Percentiles rank a stretch among this genome's conserved stretches.
phyloP scores from a whole-genome alignment of 768 basidiomycete species.

The Termitomyces eurrhizus region DNA sequence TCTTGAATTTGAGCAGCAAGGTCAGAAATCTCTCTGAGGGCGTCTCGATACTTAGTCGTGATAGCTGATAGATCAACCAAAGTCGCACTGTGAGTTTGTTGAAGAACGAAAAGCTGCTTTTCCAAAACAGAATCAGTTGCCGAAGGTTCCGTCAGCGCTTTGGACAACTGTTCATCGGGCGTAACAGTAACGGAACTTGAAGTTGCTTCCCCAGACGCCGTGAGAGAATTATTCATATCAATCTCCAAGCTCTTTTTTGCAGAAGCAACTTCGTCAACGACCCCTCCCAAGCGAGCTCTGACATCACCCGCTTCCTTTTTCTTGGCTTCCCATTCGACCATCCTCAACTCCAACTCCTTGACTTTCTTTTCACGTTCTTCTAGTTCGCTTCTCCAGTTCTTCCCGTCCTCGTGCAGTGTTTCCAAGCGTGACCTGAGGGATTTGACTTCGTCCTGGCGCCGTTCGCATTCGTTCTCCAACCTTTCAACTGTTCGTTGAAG shows the following conservation, averaged over 20 bases:
- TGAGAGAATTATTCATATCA: constrained; percentile 28
- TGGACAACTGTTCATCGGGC: constrained; percentile 22
- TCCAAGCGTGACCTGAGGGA: constrained; percentile 70
- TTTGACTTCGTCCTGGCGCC: constrained; percentile 68
- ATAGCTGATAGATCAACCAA: constrained; percentile 76
- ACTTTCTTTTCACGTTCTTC: constrained; percentile 80
- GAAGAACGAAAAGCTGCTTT: constrained; percentile 68
- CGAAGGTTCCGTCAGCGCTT: constrained; percentile 25
- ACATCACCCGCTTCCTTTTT: constrained; percentile 65
- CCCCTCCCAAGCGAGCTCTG: constrained; percentile 57
- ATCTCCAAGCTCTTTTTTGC: constrained; percentile 67
- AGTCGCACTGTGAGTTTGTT: constrained; percentile 77
- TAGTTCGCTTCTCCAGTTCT: constrained; percentile 80
- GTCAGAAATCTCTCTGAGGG: constrained; percentile 89
- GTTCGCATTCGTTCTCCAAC: constrained; percentile 73
- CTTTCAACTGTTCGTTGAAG: constrained; percentile 70
- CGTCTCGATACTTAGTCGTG: constrained; percentile 81
- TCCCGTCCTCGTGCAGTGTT: constrained; percentile 64
- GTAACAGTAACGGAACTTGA: constrained; percentile 23
- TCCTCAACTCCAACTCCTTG: constrained; percentile 70
- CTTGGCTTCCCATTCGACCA: constrained; percentile 75
- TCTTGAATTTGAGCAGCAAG: constrained; percentile 90
- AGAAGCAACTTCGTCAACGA: constrained; percentile 67
- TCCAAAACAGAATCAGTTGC: constrained; percentile 40
- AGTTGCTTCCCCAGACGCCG: constrained; percentile 12